Base-by-base conservation (phyloP, 306 rosid genomes). In the Fragaria nilgerrensis region DNA sequence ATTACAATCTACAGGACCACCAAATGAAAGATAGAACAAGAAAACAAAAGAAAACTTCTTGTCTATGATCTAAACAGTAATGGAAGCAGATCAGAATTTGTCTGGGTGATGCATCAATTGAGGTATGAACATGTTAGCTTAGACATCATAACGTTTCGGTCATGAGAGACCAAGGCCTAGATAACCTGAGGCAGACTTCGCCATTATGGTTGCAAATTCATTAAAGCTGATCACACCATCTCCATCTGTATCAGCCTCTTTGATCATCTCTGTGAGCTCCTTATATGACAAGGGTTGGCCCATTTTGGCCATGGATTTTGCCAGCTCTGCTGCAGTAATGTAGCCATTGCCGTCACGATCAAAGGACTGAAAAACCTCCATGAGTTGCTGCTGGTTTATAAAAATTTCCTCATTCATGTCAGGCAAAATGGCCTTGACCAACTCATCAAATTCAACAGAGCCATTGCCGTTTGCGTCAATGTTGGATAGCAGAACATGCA, bases 281-380 rank as follows among this genome's bases (percentile, higher is more conserved):
- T 82, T 72, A 61, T 86, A 91, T 7, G 96, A 88, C 32, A 91
- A 65, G 0, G 97, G 93, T 50, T 91, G 98, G 0, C 98, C 97
- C 92, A 94, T 87, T 77, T 89, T 94, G 39, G 97, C 94, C 98
- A 91, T 90, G 5, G 96, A 88, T 5, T 89, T 87, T 0, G 97
- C 98, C 23, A 94, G 78, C 77, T 94, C 97, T 0, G 92, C 93
- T 0, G 97, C 96, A 0, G 98, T 80, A 2, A 91, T 91, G 48
- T 70, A 86, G 5, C 97, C 97, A 7, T 94, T 94, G 0, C 96
- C 91, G 6, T 94, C 98, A 0, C 94, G 88, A 49, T 94, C 98
- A 10, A 94, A 94, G 68, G 88, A 83, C 73, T 85, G 87, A 53
- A 94, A 94, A 39, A 91, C 87, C 62, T 86, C 86, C 3, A 85